phyloP scores from a whole-genome alignment of 306 rosid species.

The Quercus suber region DNA sequence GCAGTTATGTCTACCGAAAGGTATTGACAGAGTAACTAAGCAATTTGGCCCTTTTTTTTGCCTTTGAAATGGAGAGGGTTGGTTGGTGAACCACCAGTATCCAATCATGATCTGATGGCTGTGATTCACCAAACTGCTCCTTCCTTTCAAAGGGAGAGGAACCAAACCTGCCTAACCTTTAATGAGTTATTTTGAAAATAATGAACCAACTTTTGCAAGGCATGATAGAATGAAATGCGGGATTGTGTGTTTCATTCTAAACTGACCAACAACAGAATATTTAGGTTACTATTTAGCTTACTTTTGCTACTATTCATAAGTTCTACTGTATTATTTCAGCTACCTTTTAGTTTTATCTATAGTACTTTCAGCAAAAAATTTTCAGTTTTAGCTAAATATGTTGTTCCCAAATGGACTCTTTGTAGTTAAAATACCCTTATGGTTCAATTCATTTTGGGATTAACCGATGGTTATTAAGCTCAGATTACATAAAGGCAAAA shows the following conservation, averaged over 20 bases:
- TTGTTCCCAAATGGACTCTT: too few relatives aligned
- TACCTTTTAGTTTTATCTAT: too few relatives aligned
- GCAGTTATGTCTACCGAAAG: neutral
- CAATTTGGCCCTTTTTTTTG: neutral
- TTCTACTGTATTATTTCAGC: too few relatives aligned
- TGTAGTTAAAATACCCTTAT: neutral
- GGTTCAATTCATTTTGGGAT: neutral
- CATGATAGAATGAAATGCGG: neutral
- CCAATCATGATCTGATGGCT: neutral
- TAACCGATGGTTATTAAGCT: neutral
- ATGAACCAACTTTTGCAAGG: neutral
- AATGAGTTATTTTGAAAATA: neutral
- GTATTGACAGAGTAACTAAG: neutral
- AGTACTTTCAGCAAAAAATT: too few relatives aligned
- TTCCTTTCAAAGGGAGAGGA: neutral
- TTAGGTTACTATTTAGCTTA: neutral
- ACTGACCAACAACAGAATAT: neutral
- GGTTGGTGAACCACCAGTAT: neutral
- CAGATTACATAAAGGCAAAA: neutral
- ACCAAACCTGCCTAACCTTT: neutral
- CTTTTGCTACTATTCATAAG: too few relatives aligned
- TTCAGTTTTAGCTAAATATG: too few relatives aligned
- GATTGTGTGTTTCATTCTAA: neutral
- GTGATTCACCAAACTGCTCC: neutral
- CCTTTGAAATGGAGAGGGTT: neutral